Evolutionary conservation across 306 rosid genomes (phyloP).

Genomic region (Styphnolobium japonicum): DNA sequence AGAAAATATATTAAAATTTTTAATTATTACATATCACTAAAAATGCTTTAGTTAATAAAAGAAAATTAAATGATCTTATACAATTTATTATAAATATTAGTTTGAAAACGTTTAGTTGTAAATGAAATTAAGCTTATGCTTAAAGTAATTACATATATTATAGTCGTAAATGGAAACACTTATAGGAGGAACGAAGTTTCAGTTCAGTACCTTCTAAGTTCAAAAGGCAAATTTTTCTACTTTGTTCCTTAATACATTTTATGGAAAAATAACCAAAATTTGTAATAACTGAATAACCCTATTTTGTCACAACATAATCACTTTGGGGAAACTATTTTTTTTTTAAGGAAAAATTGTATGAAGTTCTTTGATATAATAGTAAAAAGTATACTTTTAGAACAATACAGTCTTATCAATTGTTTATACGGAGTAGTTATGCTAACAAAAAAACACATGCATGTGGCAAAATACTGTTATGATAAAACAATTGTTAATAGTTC

Average conservation of each 20-base stretch:
- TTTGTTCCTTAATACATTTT: background rate
- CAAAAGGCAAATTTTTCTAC: background rate
- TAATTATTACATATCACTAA: background rate
- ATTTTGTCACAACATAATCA: slow-evolving; percentile 20
- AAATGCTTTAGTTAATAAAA: background rate
- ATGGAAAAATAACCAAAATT: background rate
- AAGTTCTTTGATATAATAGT: background rate
- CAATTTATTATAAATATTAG: background rate
- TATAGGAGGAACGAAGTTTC: background rate
- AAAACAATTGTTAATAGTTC: background rate
- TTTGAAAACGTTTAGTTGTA: background rate
- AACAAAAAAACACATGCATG: background rate
- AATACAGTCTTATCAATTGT: background rate
- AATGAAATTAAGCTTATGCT: background rate
- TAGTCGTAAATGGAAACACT: background rate
- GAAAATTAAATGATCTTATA: background rate
- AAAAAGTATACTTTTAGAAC: background rate
- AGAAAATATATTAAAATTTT: background rate
- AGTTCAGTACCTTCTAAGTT: background rate
- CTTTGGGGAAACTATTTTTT: background rate
- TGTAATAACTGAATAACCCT: background rate
- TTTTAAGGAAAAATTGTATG: background rate
- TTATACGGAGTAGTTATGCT: background rate
- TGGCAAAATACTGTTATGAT: background rate
- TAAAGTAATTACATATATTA: background rate